A percentile compares a stretch with the other conserved stretches of the same genome.
These are phyloP conservation scores for Auricularia cornea DNA, from an alignment of 768 basidiomycete species.

Conservation along the genomic window DNA sequence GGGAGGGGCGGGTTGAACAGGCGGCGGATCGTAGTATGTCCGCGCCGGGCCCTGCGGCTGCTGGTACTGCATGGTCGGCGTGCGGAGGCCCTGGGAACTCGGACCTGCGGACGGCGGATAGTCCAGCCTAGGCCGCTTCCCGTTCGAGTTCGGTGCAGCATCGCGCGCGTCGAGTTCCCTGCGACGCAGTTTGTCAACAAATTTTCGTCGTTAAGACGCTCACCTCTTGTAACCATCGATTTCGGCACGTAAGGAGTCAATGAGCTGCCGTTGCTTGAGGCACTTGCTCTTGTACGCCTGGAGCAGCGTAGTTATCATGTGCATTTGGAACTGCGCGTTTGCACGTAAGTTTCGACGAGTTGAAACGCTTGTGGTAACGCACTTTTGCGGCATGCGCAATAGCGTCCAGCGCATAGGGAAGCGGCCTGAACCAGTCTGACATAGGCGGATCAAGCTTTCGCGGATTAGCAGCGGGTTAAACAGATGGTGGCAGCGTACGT, in stretches of 20 bases:
- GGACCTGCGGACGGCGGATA: neutral
- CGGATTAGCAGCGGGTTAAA: neutral
- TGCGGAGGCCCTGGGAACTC: neutral
- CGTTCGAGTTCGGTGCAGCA: neutral
- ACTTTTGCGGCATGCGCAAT: slow-evolving; percentile 65
- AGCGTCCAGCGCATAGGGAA: slow-evolving; percentile 53
- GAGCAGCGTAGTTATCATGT: slow-evolving; percentile 60
- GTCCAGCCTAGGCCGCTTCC: neutral
- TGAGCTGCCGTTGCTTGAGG: slow-evolving; percentile 39
- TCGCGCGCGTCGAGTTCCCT: neutral
- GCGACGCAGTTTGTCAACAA: no score
- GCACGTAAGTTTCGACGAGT: neutral
- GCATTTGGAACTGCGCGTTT: slow-evolving; percentile 66
- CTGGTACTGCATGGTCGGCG: neutral
- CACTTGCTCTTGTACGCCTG: slow-evolving; percentile 52
- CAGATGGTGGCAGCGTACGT: slow-evolving; percentile 33
- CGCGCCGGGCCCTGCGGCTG: neutral
- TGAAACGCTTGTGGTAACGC: neutral
- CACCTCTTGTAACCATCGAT: neutral
- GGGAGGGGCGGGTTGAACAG: neutral
- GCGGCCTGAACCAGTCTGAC: slow-evolving; percentile 70
- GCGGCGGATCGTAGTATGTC: neutral
- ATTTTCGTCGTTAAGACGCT: neutral
- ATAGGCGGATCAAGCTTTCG: slow-evolving; percentile 56
- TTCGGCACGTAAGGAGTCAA: neutral